Evolutionary conservation across 2,329 filamentous ascomycete species (phyloP), one percentile per base, ranked within the genome.

Genomic region (Beauveria australis): DNA sequence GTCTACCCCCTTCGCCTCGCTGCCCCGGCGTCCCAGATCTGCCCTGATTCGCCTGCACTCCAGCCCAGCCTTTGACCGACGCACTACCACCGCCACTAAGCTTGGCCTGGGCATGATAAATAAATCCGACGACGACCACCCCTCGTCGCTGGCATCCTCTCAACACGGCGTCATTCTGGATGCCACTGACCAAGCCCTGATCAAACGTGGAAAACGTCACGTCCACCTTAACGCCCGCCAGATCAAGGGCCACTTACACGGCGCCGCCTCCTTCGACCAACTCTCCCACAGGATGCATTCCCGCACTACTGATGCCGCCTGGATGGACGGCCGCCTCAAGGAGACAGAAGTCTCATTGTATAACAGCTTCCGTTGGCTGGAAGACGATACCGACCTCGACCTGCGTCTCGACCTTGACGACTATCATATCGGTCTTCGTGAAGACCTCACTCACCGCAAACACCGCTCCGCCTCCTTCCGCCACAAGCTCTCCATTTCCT

Each of bases 301-400:
- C 5, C 65, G 64, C 14, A 61, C 66, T 19, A 57, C 56, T 22
- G 66, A 69, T 26, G 64, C 64, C 55, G 53, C 62, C 26, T 60
- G 53, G 28, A 54, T 57, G 26, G 63, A 61, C 22, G 55, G 65
- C 26, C 66, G 66, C 37, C 64, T 64, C 5, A 66, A 66, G 47
- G 61, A 62, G 33, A 68, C 81, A 66, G 74, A 81, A 41, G 78
- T 83, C 55, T 81, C 81, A 1, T 76, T 89, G 61, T 83, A 84
- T 54, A 85, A 91, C 63, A 87, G 81, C 68, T 88, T 91, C 65
- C 80, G 85, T 53, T 91, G 88, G 87, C 76, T 91, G 28, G 88
- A 92, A 33, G 86, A 90, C 61, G 85, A 89, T 58, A 82, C 87
- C 19, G 83, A 89, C 57, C 75, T 92, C 37, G 88, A 92, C 66